Conservation (phyloP, 2,329 filamentous ascomycete species). For the Shiraia sp. region DNA sequence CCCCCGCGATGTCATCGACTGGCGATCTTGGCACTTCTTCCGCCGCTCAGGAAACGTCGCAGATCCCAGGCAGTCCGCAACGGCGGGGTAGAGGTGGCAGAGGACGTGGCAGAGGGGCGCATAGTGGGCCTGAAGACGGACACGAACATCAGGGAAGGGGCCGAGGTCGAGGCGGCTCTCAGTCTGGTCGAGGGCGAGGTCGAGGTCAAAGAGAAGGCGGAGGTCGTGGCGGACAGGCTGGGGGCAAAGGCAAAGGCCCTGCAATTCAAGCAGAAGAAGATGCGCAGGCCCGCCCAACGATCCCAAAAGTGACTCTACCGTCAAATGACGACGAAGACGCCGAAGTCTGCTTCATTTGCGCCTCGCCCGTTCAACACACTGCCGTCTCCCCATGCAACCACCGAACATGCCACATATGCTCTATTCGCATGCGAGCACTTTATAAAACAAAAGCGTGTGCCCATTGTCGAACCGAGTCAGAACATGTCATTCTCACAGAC, state of each 20-base stretch:
- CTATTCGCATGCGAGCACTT: conserved; percentile 83
- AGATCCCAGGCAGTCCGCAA: conserved; percentile 30
- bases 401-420: conserved; percentile 94
- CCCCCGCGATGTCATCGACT: conserved; percentile 42
- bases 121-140: conserved; percentile 20
- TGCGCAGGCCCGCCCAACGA: conserved; percentile 4
- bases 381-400: conserved; percentile 95
- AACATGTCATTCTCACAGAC: conserved; percentile 91
- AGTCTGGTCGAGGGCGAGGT: conserved; percentile 36
- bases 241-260: conserved; percentile 37
- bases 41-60: conserved; percentile 26
- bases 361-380: conserved; percentile 83
- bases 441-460: conserved; percentile 97
- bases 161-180: conserved; percentile 41
- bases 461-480: conserved; percentile 83
- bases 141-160: conserved; percentile 28
- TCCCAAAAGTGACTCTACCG: conserved; percentile 9
- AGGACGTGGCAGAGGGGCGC: conserved; percentile 34
- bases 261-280: conserved; percentile 12
- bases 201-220: conserved; percentile 40
- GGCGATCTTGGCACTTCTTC: conserved; percentile 15
- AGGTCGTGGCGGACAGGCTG: conserved; percentile 24
- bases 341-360: conserved; percentile 96
- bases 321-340: conserved; percentile 47
- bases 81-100: conserved; percentile 35